These are phyloP conservation scores for Pouteria glomerata DNA, from an alignment of 148 eudicot species.

Conservation along the genomic window DNA sequence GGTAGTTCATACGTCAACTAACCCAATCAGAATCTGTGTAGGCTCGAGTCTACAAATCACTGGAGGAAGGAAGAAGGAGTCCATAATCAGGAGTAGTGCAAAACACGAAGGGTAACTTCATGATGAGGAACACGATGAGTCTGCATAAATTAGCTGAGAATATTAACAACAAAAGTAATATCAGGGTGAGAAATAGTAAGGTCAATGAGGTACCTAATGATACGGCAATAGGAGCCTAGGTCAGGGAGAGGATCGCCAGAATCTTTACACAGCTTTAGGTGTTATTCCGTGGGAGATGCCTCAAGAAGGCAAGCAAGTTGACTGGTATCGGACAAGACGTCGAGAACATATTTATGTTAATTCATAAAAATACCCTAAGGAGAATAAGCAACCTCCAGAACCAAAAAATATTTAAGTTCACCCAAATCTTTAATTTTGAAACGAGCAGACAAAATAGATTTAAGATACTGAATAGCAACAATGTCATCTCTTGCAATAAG, in stretches of 20 bases:
- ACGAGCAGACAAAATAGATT: neutral
- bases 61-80: neutral
- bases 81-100: neutral
- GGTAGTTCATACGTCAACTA: neutral
- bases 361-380: neutral
- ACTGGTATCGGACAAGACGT: neutral
- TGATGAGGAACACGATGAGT: neutral
- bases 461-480: neutral
- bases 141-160: neutral
- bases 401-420: neutral
- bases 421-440: slow-evolving; percentile 3
- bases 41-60: no score
- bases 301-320: neutral
- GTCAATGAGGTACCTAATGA: neutral
- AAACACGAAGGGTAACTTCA: neutral
- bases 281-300: neutral
- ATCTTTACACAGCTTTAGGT: neutral
- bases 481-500: neutral
- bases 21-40: neutral
- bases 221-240: neutral
- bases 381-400: neutral
- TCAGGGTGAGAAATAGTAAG: neutral
- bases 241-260: neutral
- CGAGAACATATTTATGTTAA: neutral
- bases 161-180: neutral